phyloP scores from a whole-genome alignment of 306 rosid genomes.

The Vigna trinervia region DNA sequence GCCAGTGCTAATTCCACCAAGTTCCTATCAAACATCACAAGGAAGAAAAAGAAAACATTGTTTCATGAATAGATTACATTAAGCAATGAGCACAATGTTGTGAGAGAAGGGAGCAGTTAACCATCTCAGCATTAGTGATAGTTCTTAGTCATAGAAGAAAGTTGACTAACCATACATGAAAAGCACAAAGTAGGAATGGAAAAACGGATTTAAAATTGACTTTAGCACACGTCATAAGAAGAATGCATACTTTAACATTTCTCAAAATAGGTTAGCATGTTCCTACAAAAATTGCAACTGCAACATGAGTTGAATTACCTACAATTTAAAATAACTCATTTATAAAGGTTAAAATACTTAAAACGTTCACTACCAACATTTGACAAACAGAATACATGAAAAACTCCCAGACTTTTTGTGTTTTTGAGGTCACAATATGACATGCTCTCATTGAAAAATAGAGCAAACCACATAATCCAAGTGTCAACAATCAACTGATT shows the following conservation, averaged over 20 bases:
- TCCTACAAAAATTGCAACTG: slow-evolving; percentile 11
- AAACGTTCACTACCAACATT: slow-evolving; percentile 5
- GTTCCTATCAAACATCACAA: slow-evolving; percentile 67
- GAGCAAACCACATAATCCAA: slow-evolving; percentile 3
- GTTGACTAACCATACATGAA: slow-evolving; percentile 27
- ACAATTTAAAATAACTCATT: slow-evolving; percentile 11
- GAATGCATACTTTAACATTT: slow-evolving; percentile 24
- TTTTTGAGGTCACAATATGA: neutral
- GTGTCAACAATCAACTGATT: slow-evolving; percentile 11
- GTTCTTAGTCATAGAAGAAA: neutral
- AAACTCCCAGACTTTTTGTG: slow-evolving; percentile 18
- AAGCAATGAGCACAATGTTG: slow-evolving; percentile 29
- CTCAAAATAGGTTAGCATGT: slow-evolving; percentile 18
- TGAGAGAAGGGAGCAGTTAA: slow-evolving; percentile 3
- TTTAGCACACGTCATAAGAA: slow-evolving; percentile 28
- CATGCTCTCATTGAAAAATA: neutral
- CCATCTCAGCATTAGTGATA: neutral
- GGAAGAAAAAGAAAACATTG: slow-evolving; percentile 19
- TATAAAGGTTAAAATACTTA: slow-evolving; percentile 1
- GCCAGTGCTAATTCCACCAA: slow-evolving; percentile 87
- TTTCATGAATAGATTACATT: slow-evolving; percentile 23
- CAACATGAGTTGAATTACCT: slow-evolving; percentile 5
- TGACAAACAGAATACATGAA: slow-evolving; percentile 34
- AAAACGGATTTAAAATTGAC: slow-evolving; percentile 5
- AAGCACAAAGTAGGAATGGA: slow-evolving; percentile 15